Evolutionary conservation across 352 stramenopile genomes (phyloP).

Genomic region (Peronospora farinosa): DNA sequence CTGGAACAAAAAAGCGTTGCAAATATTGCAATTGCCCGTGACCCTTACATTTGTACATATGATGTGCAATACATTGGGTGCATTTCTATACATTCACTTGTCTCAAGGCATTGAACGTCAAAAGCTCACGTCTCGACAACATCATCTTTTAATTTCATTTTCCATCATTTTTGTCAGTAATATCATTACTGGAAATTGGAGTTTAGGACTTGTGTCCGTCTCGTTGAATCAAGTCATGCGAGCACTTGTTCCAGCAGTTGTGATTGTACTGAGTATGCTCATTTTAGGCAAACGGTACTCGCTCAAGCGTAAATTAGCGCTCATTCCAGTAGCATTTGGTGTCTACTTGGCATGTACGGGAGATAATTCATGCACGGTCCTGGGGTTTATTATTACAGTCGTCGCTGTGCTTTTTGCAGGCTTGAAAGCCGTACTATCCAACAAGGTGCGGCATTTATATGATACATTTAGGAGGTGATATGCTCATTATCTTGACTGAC

Average conservation of each 20-base stretch:
- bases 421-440: constrained; percentile 89
- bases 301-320: constrained; percentile 59
- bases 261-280: constrained; percentile 75
- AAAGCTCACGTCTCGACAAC: constrained; percentile 48
- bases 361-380: constrained; percentile 85
- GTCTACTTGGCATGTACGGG: constrained; percentile 80
- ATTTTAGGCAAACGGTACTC: constrained; percentile 78
- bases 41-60: constrained; percentile 92
- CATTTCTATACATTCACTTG: constrained; percentile 66
- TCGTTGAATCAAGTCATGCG: constrained; percentile 94
- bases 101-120: constrained; percentile 67
- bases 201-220: constrained; percentile 87
- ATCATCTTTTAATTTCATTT: constrained; percentile 83
- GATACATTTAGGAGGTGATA: background rate
- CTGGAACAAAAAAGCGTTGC: constrained; percentile 92
- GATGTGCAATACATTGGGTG: constrained; percentile 88
- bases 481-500: constrained; percentile 9
- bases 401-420: constrained; percentile 87
- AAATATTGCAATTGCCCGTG: constrained; percentile 53
- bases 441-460: constrained; percentile 45
- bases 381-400: constrained; percentile 87
- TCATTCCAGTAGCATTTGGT: constrained; percentile 75
- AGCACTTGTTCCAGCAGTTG: constrained; percentile 72
- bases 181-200: constrained; percentile 93
- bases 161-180: constrained; percentile 92